These are phyloP conservation scores for Melastoma candidum DNA, from an alignment of 441 rosid genomes.

Conservation along the genomic window DNA sequence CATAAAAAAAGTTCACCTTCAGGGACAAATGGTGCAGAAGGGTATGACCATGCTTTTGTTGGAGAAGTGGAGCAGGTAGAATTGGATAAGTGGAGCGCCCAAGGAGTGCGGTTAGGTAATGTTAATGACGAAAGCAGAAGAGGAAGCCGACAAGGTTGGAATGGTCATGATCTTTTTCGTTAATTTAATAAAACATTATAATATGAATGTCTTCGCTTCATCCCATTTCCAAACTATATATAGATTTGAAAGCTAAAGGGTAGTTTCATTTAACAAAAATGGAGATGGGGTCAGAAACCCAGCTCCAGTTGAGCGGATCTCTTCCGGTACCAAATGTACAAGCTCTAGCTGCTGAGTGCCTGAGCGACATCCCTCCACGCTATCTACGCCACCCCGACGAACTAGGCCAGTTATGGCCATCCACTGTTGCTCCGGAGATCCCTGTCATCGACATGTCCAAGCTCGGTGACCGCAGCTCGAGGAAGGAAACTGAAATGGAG, in stretches of 20 bases:
- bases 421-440: conserved; percentile 20
- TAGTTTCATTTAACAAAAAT: conserved; percentile 1
- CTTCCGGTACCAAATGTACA: conserved; percentile 31
- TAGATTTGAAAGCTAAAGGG: neutral
- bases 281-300: conserved; percentile 8
- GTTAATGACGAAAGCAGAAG: too few relatives aligned
- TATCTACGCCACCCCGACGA: conserved; percentile 28
- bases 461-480: conserved; percentile 5
- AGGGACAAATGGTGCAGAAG: too few relatives aligned
- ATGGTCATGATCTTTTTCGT: too few relatives aligned
- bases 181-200: too few relatives aligned
- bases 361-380: conserved; percentile 18
- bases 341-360: conserved; percentile 24
- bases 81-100: too few relatives aligned
- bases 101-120: too few relatives aligned
- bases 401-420: conserved; percentile 8
- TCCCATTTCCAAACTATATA: neutral
- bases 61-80: too few relatives aligned
- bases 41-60: too few relatives aligned
- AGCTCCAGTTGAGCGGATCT: conserved; percentile 16
- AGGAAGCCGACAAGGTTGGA: too few relatives aligned
- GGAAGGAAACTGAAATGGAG: conserved; percentile 16
- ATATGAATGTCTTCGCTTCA: too few relatives aligned
- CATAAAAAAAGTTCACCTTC: too few relatives aligned
- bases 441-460: conserved; percentile 33